phyloP scores from a whole-genome alignment of 192 early-diverging fungal genomes.

The Podochytrium sp. region DNA sequence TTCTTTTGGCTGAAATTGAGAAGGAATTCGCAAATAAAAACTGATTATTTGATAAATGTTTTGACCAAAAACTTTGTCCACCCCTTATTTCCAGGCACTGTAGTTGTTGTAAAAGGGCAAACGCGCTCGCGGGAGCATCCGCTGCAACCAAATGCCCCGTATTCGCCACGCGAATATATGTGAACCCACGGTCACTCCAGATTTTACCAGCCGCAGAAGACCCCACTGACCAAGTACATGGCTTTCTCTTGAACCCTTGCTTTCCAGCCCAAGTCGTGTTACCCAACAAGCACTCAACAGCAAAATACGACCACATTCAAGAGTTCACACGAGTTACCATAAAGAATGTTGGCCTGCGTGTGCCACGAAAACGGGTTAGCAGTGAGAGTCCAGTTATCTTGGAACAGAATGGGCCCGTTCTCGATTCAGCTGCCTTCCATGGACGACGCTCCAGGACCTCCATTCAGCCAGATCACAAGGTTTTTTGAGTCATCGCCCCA shows the following conservation, averaged over 20 bases:
- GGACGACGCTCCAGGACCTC: slow-evolving; percentile 32
- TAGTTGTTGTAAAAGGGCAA: not conserved
- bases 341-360: slow-evolving; percentile 67
- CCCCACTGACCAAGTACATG: slow-evolving; percentile 8
- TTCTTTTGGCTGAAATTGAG: too few species aligned
- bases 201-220: slow-evolving; percentile 45
- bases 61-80: too few species aligned
- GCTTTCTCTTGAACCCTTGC: slow-evolving; percentile 43
- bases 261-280: slow-evolving; percentile 51
- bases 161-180: slow-evolving; percentile 53
- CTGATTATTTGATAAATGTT: too few species aligned
- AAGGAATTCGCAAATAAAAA: too few species aligned
- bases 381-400: slow-evolving; percentile 54
- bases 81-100: not conserved
- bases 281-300: slow-evolving; percentile 57
- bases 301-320: slow-evolving; percentile 5
- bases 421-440: slow-evolving; percentile 27
- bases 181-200: slow-evolving; percentile 52
- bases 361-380: slow-evolving; percentile 63
- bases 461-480: slow-evolving; percentile 43
- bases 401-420: slow-evolving; percentile 66
- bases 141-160: slow-evolving; percentile 71
- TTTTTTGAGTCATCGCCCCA: slow-evolving; percentile 50
- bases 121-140: slow-evolving; percentile 52
- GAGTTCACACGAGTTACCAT: slow-evolving; percentile 32